Conservation (phyloP, 78 protist species). For the slime mould (Dictyostelium discoideum) region DNA sequence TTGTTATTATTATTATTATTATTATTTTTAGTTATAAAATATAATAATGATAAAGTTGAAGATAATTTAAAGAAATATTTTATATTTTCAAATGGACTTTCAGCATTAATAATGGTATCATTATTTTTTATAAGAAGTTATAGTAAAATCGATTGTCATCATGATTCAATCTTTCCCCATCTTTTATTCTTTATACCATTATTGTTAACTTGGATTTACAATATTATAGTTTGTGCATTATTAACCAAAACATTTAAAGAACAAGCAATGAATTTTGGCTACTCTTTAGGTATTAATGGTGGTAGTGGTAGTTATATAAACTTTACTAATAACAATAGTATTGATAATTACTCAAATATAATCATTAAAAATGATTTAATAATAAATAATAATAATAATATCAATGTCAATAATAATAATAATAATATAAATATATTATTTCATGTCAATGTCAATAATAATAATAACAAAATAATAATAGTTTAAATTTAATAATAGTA, state of each 20-base stretch:
- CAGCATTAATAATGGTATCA: neutral
- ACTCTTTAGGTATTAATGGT: neutral
- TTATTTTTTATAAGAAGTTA: constrained; percentile 16
- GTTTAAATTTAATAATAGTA: neutral
- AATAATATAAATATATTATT: too few relatives aligned
- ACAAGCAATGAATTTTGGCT: neutral
- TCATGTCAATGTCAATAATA: too few relatives aligned
- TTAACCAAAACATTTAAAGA: neutral
- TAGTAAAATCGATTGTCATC: neutral
- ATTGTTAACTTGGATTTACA: neutral
- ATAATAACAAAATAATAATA: neutral
- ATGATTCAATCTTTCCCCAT: constrained; percentile 11
- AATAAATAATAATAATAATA: too few relatives aligned
- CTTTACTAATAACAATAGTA: neutral
- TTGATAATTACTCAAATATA: neutral
- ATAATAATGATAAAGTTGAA: constrained; percentile 47
- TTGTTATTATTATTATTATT: too few relatives aligned
- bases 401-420: neutral
- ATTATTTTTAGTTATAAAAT: constrained; percentile 7
- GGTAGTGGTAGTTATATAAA: neutral
- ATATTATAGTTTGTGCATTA: constrained; percentile 27
- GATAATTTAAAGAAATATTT: constrained; percentile 40
- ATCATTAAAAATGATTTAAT: neutral
- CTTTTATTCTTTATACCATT: constrained; percentile 50
- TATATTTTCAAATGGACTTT: constrained; percentile 35